Evolutionary conservation across 1,284 basidiomycete genomes (phyloP).

Genomic region (Anthracocystis walkeri): DNA sequence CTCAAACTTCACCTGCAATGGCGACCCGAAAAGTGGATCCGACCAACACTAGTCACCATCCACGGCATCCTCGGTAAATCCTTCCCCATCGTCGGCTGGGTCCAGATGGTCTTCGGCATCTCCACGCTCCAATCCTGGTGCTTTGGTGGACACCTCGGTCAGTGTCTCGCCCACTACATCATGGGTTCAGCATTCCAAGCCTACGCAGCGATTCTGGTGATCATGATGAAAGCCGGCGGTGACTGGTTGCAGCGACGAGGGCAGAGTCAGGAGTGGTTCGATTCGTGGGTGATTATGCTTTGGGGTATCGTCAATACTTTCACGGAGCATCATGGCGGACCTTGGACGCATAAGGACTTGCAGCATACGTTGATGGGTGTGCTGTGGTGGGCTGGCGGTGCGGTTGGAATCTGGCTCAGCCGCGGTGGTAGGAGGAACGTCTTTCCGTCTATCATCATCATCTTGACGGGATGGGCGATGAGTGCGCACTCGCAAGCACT

Average conservation of each 20-base stretch:
- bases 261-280: slow-evolving; percentile 84
- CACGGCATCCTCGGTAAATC: slow-evolving; percentile 86
- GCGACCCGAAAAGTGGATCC: slow-evolving; percentile 76
- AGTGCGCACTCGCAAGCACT: slow-evolving; percentile 87
- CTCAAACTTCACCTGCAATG: slow-evolving; percentile 88
- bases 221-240: slow-evolving; percentile 85
- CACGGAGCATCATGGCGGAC: slow-evolving; percentile 75
- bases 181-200: slow-evolving; percentile 74
- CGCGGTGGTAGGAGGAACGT: slow-evolving; percentile 86
- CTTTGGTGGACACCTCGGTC: slow-evolving; percentile 78
- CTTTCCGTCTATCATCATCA: slow-evolving; percentile 83
- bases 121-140: slow-evolving; percentile 71
- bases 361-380: slow-evolving; percentile 80
- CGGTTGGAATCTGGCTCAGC: slow-evolving; percentile 86
- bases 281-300: slow-evolving; percentile 86
- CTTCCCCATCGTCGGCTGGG: slow-evolving; percentile 85
- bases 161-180: slow-evolving; percentile 78
- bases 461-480: slow-evolving; percentile 86
- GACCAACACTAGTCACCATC: slow-evolving; percentile 79
- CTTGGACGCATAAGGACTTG: slow-evolving; percentile 85
- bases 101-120: slow-evolving; percentile 64
- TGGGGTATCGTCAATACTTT: slow-evolving; percentile 91
- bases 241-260: slow-evolving; percentile 77
- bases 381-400: slow-evolving; percentile 86
- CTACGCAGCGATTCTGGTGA: slow-evolving; percentile 85